Base-by-base conservation (phyloP, 805 yeast genomes). In the Barnettozyma populi region DNA sequence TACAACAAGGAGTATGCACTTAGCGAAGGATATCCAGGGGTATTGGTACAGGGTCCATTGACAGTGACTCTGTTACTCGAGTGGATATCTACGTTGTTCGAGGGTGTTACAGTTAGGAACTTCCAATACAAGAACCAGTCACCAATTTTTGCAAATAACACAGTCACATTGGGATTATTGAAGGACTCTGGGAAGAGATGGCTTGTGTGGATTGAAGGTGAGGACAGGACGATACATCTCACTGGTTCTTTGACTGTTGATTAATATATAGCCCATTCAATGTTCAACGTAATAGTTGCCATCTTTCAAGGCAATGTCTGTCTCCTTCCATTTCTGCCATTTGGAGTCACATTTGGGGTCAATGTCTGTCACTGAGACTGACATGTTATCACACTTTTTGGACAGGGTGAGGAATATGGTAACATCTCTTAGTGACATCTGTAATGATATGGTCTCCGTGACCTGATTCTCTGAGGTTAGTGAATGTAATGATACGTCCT, bases 41-140 rank as follows among this genome's bases (percentile, higher is more conserved):
- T 82, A 0, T 66, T 92, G 1, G 82, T 84, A 0, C 96, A 87
- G 40, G 99, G 96, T 0, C 97, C 97, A 0, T 70, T 90, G 45
- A 68, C 86, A 49, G 75, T 86, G 1, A 80, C 84, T 8, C 52
- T 86, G 35, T 54, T 80, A 34, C 60, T 87, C 29, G 76, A 78
- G 47, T 82, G 81, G 79, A 65, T 78, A 3, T 55, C 57, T 7
- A 42, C 53, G 4, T 36, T 56, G 19, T 50, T 57, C 16, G 48
- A 47, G 5, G 48, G 52, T 31, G 36, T 55, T 4, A 20, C 24
- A 7, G 53, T 73, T 14, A 55, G 43, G 32, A 47, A 54, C 9
- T 67, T 76, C 46, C 64, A 59, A 37, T 78, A 78, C 56, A 71
- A 72, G 48, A 76, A 76, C 50, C 52, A 63, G 4, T 65, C 62